Evolutionary conservation across 2,329 filamentous ascomycete species (phyloP).

Genomic region (Colletotrichum tabaci): DNA sequence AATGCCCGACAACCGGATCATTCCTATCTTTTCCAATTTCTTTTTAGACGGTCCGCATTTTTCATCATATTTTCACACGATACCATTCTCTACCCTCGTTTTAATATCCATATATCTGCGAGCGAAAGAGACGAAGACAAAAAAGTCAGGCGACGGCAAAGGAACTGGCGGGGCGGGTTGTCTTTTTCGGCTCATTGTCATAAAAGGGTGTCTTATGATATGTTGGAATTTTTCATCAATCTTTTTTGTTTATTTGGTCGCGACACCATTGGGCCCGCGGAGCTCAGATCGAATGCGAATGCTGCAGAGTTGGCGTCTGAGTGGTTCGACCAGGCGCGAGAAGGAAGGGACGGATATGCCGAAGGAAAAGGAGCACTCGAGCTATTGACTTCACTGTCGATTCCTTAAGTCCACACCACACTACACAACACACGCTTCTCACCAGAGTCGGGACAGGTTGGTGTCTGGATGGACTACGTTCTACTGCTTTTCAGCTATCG

Average conservation of each 20-base stretch:
- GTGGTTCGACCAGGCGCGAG: not conserved
- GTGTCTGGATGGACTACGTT: conserved; percentile 29
- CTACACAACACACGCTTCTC: conserved; percentile 11
- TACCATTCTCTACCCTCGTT: conserved; percentile 43
- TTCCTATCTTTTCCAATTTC: not conserved
- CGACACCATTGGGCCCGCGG: not conserved
- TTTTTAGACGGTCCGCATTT: conserved; percentile 32
- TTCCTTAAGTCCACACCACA: conserved; percentile 27
- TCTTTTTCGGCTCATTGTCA: conserved; percentile 36
- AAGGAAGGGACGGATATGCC: not conserved
- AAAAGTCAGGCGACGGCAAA: conserved; percentile 34
- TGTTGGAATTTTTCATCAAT: conserved; percentile 25
- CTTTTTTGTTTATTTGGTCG: conserved; percentile 16
- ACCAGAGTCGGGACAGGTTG: conserved; percentile 22
- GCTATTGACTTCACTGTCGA: conserved; percentile 28
- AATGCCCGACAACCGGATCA: conserved; percentile 21
- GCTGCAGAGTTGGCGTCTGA: not conserved
- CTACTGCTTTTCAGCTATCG: conserved; percentile 21
- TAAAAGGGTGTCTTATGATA: conserved; percentile 36
- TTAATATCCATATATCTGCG: conserved; percentile 42
- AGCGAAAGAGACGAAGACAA: conserved; percentile 38
- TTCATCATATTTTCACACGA: conserved; percentile 22
- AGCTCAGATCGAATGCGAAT: not conserved
- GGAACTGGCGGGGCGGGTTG: conserved; percentile 34
- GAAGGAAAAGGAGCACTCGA: conserved; percentile 7